Evolutionary conservation across 345 rosid species (phyloP), one percentile per base, ranked within the genome.

Genomic region (Alliaria petiolata): DNA sequence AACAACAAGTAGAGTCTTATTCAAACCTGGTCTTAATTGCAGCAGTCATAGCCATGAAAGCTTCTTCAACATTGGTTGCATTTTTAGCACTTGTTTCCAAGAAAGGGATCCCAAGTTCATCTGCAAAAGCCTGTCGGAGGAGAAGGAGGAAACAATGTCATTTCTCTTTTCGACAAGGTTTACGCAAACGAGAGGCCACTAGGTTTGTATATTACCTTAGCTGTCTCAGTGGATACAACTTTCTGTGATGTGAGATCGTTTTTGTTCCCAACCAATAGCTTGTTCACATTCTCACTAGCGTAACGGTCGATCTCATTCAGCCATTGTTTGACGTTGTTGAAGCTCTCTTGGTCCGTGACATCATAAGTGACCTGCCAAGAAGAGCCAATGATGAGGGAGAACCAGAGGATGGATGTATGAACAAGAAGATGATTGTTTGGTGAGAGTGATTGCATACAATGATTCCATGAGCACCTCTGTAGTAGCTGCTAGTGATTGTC

Each of bases 391-490:
- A 12, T 53, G 11, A 68, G 22, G 36, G 13, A 33, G 53, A 61
- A 52, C 1, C 10, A 43, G 15, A 19, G 0, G 42, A 67, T 60
- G 5, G 1, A 1, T 42, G 38, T 7, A 31, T 12, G 5, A 22
- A 34, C 22, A 49, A 58, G 26, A 43, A 50, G 22, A 38, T 30
- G 44, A 57, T 9, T 45, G 61, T 0, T 36, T 42, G 3, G 16
- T 43, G 46, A 43, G 51, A 62, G 52, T 26, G 38, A 74, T 34
- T 9, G 25, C 83, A 58, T 76, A 91, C 95, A 62, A 91, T 88
- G 67, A 88, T 91, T 67, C 97, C 97, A 84, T 91, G 97, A 38
- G 97, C 97, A 55, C 95, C 97, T 76, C 95, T 89, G 71, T 91
- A 88, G 83, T 91, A 91, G 83, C 92, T 88, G 71, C 97, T 91